phyloP scores from a whole-genome alignment of 2,329 filamentous ascomycete species.

The Aciculosporium take region DNA sequence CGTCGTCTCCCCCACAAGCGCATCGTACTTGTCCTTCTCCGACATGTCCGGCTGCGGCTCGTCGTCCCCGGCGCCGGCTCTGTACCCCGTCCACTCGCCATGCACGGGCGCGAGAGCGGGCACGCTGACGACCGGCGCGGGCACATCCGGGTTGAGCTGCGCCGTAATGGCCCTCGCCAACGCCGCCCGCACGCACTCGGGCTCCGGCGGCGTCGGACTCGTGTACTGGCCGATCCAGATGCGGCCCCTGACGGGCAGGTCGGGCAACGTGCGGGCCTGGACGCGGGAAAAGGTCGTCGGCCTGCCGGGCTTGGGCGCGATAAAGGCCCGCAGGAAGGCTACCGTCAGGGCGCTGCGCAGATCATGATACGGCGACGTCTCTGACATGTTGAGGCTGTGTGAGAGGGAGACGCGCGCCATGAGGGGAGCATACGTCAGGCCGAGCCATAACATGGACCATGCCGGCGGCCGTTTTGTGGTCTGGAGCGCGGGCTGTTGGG shows the following conservation, averaged over 20 bases:
- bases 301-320: slow-evolving; percentile 25
- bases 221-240: slow-evolving; percentile 69
- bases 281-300: slow-evolving; percentile 40
- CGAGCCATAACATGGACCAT: slow-evolving; percentile 19
- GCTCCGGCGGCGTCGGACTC: slow-evolving; percentile 44
- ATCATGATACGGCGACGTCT: slow-evolving; percentile 63
- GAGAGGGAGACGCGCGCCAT: slow-evolving; percentile 33
- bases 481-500: not conserved
- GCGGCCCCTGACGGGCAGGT: slow-evolving; percentile 57
- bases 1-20: slow-evolving; percentile 54
- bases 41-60: slow-evolving; percentile 39
- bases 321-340: slow-evolving; percentile 53
- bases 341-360: slow-evolving; percentile 60
- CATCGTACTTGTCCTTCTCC: slow-evolving; percentile 49
- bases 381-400: slow-evolving; percentile 53
- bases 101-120: slow-evolving; percentile 45
- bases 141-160: slow-evolving; percentile 8
- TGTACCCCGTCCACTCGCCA: slow-evolving; percentile 64
- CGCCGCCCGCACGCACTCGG: slow-evolving; percentile 36
- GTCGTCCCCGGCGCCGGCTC: slow-evolving; percentile 35
- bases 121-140: slow-evolving; percentile 14
- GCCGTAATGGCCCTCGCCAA: slow-evolving; percentile 39
- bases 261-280: slow-evolving; percentile 49
- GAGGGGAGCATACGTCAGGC: slow-evolving; percentile 47
- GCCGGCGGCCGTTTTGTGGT: not conserved